phyloP scores from a whole-genome alignment of 129 eudicot species.

The Escallonia rubra region DNA sequence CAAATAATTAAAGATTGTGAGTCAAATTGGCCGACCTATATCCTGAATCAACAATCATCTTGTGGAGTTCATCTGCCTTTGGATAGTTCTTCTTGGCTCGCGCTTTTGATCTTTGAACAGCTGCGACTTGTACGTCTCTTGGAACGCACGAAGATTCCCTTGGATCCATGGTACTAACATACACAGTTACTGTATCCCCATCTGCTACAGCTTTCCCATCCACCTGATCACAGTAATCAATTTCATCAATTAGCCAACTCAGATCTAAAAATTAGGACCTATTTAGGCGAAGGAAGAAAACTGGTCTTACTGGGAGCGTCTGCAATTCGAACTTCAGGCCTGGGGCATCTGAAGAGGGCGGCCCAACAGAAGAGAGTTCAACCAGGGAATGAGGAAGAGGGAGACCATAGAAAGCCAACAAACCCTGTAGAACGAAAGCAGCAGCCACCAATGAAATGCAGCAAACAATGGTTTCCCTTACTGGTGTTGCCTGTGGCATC shows the following conservation, averaged over 20 bases:
- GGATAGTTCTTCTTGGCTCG: constrained; percentile 66
- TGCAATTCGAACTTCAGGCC: constrained; percentile 74
- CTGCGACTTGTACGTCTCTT: constrained; percentile 56
- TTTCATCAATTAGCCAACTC: neutral
- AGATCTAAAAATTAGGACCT: too few species aligned
- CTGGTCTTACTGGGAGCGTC: constrained; percentile 73
- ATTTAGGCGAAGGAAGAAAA: too few species aligned
- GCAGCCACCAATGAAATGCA: neutral
- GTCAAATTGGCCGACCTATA: constrained; percentile 41
- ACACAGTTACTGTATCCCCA: constrained; percentile 91
- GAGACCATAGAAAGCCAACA: constrained; percentile 78
- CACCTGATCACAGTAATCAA: constrained; percentile 37
- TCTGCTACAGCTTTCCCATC: constrained; percentile 88
- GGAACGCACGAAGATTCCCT: constrained; percentile 82
- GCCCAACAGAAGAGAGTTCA: constrained; percentile 33
- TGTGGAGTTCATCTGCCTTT: constrained; percentile 78
- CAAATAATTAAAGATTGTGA: too few species aligned
- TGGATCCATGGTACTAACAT: constrained; percentile 62
- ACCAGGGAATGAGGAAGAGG: constrained; percentile 60
- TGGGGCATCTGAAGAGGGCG: constrained; percentile 35
- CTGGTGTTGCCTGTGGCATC: too few species aligned
- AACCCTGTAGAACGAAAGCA: constrained; percentile 42
- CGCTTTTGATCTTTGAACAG: constrained; percentile 69
- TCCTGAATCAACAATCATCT: constrained; percentile 59
- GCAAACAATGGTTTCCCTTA: too few species aligned